Evolutionary conservation across 2,329 filamentous ascomycete genomes (phyloP), one percentile per base, ranked within the genome.

Genomic region (Hirsutella thompsonii): DNA sequence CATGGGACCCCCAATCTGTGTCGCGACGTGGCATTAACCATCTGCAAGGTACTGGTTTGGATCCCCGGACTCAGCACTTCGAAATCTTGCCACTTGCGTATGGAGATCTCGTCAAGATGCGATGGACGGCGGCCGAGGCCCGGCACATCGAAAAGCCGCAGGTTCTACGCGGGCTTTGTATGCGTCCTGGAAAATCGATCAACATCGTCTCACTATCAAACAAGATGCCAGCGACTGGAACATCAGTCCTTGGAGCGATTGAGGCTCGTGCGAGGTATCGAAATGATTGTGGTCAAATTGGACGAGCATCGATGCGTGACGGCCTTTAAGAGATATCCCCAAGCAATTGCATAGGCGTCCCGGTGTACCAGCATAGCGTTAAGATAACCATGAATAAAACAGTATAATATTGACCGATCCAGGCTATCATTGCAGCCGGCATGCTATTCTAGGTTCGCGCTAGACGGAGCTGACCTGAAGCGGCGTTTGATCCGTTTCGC

Each of bases 21-120:
- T 44, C 33, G 39, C 42, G 1, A 33, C 30, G 3, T 40, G n/a
- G n/a, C n/a, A 39, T 51, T 55, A 42, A 54, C 48, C 41, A 20
- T 20, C 26, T 16, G 36, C 37, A 47, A 80, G 76, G 60, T 94
- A 95, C 61, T 94, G 89, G 87, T 94, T 93, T 59, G 86, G 87
- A 2, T 69, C 66, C 28, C 80, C 82, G 18, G 78, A 93, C 62
- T 64, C 59, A 35, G 68, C 82, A 39, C 71, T 81, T 46, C 69
- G 76, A 54, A 94, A 94, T 62, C 61, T 95, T 52, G 89, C 89
- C 35, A 94, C 88, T 38, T 88, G 78, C 58, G 57, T 83, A 45
- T 83, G 79, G 78, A 67, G 75, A 47, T 72, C 70, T 26, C 66
- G 68, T 35, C 65, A 72, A 33, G 75, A 81, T 53, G 78, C 79